Evolutionary conservation across 495 filamentous ascomycete genomes (phyloP).

Genomic region (Neurospora sp.): DNA sequence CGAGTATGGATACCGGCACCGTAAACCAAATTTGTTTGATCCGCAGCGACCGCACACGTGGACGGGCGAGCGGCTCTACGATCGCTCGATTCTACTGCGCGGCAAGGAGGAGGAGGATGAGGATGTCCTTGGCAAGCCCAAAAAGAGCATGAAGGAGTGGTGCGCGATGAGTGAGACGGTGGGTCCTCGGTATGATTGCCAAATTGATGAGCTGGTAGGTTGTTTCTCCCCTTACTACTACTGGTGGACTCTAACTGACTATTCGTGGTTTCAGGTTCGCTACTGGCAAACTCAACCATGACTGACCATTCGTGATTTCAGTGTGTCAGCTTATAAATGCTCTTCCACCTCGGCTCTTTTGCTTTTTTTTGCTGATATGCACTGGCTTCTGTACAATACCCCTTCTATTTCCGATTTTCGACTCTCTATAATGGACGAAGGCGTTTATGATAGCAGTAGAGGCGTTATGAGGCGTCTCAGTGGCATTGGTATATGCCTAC

Average conservation of each 20-base stretch:
- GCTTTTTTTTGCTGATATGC: background rate
- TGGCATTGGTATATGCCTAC: background rate
- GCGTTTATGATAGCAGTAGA: background rate
- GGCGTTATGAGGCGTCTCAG: background rate
- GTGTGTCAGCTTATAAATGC: background rate
- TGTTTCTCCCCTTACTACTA: background rate
- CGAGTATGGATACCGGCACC: too few species aligned
- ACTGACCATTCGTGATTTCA: background rate
- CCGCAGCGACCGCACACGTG: background rate
- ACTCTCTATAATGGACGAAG: background rate
- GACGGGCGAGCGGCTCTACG: background rate
- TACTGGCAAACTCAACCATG: too few species aligned
- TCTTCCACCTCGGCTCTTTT: background rate
- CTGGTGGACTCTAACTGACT: background rate
- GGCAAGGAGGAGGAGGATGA: background rate
- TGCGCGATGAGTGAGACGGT: background rate
- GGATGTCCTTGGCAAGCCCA: background rate
- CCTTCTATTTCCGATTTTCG: background rate
- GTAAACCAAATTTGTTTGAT: background rate
- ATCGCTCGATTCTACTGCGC: background rate
- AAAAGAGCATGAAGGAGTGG: background rate
- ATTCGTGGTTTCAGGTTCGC: background rate
- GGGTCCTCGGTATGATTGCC: too few species aligned
- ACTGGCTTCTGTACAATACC: background rate
- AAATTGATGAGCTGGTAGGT: background rate